Evolutionary conservation across 108 stramenopile species (phyloP), one percentile per base, ranked within the genome.

Genomic region (Nannochloropsis granulata): DNA sequence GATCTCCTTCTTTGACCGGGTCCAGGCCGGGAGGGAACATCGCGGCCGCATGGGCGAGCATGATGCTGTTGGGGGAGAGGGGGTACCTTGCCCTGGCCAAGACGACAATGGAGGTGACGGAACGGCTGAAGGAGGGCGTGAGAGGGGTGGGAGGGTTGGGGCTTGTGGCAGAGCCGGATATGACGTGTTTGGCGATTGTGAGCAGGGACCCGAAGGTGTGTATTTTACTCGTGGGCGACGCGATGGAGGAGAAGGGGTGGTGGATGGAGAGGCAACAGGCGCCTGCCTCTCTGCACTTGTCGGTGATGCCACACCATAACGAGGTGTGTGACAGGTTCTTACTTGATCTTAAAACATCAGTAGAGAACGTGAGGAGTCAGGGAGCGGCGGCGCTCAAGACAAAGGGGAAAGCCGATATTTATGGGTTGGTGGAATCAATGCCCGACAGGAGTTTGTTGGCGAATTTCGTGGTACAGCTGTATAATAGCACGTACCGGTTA

Each of bases 1-100:
- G 87, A 13, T 94, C 94, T 2, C 95, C 96, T 5, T 93, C 94
- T 23, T 90, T 95, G 83, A 93, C 94, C 12, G 96, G 96, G 26
- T 89, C 88, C 79, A 86, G 96, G 14, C 91, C 95, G 5, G 94
- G 94, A 13, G 95, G 92, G 0, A 85, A 94, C 46, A 78, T 87
- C 21, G 96, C 94, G 0, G 93, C 92, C 26, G 92, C 93, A 23
- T 96, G 96, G 96, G 94, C 95, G 25, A 80, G 92, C 43, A 88
- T 96, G 90, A 87, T 94, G 21, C 71, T 88, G 26, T 21, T 81
- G 81, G 81, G 81, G 2, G 43, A 81, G 81, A 44, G 23, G 7
- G 81, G 81, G 21, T 81, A 81, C 44, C 8, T 81, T 8, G 21
- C 21, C 8, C 42, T 81, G 43, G 81, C 81, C 21, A 43, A 81